Conservation (phyloP, 2,329 filamentous ascomycete species). For the Byssoonygena ceratinophila region DNA sequence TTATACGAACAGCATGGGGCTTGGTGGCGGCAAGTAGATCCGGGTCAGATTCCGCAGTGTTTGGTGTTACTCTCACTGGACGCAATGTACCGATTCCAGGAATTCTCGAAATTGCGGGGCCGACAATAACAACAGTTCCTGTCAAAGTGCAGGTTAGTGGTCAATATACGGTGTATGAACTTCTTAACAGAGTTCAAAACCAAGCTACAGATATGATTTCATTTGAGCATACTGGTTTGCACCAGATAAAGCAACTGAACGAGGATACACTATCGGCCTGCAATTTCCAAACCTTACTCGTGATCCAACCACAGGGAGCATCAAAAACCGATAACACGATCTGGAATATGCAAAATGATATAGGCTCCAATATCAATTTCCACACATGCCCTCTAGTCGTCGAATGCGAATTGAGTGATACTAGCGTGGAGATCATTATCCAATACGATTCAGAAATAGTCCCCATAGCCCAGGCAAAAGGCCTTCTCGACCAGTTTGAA, state of each 20-base stretch:
- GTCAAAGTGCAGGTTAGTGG: slow-evolving; percentile 29
- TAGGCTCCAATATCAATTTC: slow-evolving; percentile 2
- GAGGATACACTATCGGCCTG: slow-evolving; percentile 33
- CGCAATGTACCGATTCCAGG: slow-evolving; percentile 29
- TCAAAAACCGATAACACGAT: background rate
- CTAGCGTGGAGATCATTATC: slow-evolving; percentile 28
- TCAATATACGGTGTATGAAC: slow-evolving; percentile 23
- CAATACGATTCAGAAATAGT: slow-evolving; percentile 49
- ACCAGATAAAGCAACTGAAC: slow-evolving; percentile 44
- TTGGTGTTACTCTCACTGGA: slow-evolving; percentile 36
- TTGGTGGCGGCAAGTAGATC: slow-evolving; percentile 31
- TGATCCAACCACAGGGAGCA: slow-evolving; percentile 20
- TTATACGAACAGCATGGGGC: slow-evolving; percentile 35
- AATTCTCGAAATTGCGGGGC: slow-evolving; percentile 33
- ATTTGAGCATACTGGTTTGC: slow-evolving; percentile 42
- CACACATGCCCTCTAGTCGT: slow-evolving; percentile 42
- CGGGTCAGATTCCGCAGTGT: slow-evolving; percentile 32
- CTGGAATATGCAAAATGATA: background rate
- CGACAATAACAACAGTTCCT: slow-evolving; percentile 35
- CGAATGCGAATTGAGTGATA: slow-evolving; percentile 50
- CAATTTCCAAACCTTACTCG: slow-evolving; percentile 34
- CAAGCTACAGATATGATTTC: slow-evolving; percentile 49
- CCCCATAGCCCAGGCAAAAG: slow-evolving; percentile 43
- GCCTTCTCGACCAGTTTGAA: slow-evolving; percentile 44
- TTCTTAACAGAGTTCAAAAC: slow-evolving; percentile 46